Evolutionary conservation across 2,329 filamentous ascomycete genomes (phyloP).

Genomic region (Thielaviopsis euricoi): DNA sequence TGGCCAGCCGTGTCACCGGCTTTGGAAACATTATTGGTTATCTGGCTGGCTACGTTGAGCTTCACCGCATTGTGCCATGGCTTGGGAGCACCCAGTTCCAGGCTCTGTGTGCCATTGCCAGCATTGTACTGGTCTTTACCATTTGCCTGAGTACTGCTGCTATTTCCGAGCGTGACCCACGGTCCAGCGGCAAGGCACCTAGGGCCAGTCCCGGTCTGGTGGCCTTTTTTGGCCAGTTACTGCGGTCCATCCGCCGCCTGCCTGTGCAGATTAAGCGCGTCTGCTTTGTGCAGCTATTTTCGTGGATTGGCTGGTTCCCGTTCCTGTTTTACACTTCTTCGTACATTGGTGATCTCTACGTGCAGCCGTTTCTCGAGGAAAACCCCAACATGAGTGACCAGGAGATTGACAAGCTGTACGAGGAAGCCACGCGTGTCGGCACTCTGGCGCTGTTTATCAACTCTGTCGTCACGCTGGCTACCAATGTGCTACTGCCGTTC

Average conservation of each 20-base stretch:
- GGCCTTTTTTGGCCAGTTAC: constrained; percentile 64
- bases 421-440: constrained; percentile 69
- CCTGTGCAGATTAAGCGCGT: constrained; percentile 71
- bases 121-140: constrained; percentile 52
- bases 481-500: constrained; percentile 72
- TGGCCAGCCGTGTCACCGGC: constrained; percentile 76
- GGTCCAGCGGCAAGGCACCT: neutral
- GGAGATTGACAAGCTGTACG: constrained; percentile 67
- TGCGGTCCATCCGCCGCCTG: constrained; percentile 58
- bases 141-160: constrained; percentile 51
- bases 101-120: constrained; percentile 73
- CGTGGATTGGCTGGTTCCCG: constrained; percentile 92
- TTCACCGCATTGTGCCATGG: constrained; percentile 59
- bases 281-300: constrained; percentile 67
- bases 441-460: constrained; percentile 83
- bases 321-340: constrained; percentile 92
- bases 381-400: constrained; percentile 63
- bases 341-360: constrained; percentile 85
- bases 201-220: constrained; percentile 48
- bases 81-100: constrained; percentile 86
- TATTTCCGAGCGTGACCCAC: constrained; percentile 67
- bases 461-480: constrained; percentile 64
- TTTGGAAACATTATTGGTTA: constrained; percentile 86
- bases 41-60: constrained; percentile 66
- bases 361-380: constrained; percentile 59